phyloP scores from a whole-genome alignment of 2,329 filamentous ascomycete species.

The Epichloe coenophiala region DNA sequence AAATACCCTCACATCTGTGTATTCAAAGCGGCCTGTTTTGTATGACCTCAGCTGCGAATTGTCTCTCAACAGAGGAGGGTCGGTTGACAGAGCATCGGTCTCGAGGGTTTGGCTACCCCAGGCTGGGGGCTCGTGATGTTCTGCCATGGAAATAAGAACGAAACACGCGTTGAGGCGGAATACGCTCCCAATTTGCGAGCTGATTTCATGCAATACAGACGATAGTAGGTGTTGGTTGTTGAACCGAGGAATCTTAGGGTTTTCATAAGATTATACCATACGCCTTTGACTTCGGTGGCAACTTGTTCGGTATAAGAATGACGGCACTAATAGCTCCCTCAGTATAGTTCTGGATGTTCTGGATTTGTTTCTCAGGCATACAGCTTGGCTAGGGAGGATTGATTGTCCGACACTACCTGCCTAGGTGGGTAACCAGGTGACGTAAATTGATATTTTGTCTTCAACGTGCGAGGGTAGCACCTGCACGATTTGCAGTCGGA shows the following conservation, averaged over 20 bases:
- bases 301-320: not conserved
- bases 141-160: not conserved
- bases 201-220: not conserved
- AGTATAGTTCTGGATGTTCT: not conserved
- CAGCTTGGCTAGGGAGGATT: not conserved
- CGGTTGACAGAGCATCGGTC: constrained; percentile 37
- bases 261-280: not conserved
- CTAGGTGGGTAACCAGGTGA: not conserved
- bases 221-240: not conserved
- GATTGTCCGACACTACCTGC: not conserved
- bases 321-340: no score
- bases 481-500: not conserved
- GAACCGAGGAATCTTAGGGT: not conserved
- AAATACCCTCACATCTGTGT: constrained; percentile 69
- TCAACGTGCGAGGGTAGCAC: not conserved
- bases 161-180: not conserved
- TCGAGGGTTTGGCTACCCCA: constrained; percentile 1
- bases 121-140: not conserved
- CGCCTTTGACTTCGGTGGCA: not conserved
- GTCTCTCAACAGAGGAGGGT: constrained; percentile 69
- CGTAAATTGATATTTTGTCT: not conserved
- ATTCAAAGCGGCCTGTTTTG: constrained; percentile 56
- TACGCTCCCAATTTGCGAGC: not conserved
- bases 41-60: constrained; percentile 61
- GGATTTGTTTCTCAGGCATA: not conserved